Percentiles rank a stretch among this genome's conserved stretches.
Evolutionary conservation across 176 grass and related monocot species (phyloP).

Genomic region (Hyparrhenia diplandra): DNA sequence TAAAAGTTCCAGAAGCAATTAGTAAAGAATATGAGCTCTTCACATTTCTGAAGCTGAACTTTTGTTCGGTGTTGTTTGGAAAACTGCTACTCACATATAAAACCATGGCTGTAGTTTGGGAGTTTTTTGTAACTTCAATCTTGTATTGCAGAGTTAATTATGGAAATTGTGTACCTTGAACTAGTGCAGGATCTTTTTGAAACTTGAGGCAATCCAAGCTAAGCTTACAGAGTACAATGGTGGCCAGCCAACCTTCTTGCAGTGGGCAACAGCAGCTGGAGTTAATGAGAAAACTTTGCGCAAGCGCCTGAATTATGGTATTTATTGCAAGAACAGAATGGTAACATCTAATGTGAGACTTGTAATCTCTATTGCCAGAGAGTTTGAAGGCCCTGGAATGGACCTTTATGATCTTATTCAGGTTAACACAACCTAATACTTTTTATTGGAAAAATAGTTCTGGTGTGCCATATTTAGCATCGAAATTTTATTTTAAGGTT

Average conservation of each 20-base stretch:
- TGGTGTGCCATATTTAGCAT: constrained; percentile 30
- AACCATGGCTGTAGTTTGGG: background rate
- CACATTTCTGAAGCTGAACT: background rate
- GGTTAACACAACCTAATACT: constrained; percentile 27
- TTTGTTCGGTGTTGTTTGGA: background rate
- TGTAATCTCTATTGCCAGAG: constrained; percentile 86
- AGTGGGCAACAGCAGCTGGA: constrained; percentile 72
- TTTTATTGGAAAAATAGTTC: constrained; percentile 5
- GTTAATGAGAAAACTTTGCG: constrained; percentile 49
- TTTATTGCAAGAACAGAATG: constrained; percentile 75
- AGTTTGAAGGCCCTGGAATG: constrained; percentile 55
- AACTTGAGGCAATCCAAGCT: constrained; percentile 50
- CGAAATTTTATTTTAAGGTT: constrained; percentile 41
- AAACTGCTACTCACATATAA: background rate
- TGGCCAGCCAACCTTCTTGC: constrained; percentile 57
- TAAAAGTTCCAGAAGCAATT: background rate
- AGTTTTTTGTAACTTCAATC: background rate
- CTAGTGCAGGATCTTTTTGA: constrained; percentile 63
- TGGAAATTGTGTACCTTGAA: constrained; percentile 19
- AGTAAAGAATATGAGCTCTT: background rate
- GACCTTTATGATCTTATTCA: constrained; percentile 84
- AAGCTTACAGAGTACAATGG: constrained; percentile 45
- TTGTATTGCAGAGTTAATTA: background rate
- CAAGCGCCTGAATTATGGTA: constrained; percentile 54
- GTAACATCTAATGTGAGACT: constrained; percentile 80